phyloP scores from a whole-genome alignment of 495 filamentous ascomycete genomes.

The Cercophora newfieldiana region DNA sequence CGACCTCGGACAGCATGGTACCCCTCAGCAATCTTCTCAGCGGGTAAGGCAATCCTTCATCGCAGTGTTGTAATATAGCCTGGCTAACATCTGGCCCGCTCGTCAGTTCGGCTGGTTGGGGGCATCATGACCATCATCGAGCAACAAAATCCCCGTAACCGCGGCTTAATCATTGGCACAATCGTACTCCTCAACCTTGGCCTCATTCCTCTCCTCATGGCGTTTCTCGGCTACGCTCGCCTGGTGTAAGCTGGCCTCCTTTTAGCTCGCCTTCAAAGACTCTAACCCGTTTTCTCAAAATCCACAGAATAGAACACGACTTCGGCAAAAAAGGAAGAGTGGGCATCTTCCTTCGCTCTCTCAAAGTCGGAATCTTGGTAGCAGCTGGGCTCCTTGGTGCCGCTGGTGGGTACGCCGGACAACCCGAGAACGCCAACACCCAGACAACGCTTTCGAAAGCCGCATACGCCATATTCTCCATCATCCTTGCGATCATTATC shows the following conservation, averaged over 20 bases:
- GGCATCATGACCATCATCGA: slow-evolving; percentile 1
- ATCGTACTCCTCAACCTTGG: slow-evolving; percentile 8
- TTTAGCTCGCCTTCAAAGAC: too few relatives aligned
- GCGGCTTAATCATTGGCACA: neutral
- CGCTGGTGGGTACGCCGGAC: neutral
- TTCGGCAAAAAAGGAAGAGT: neutral
- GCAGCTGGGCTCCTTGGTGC: neutral
- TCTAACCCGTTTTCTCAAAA: neutral
- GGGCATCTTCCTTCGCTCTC: neutral
- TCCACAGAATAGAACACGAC: neutral
- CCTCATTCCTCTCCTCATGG: slow-evolving; percentile 3
- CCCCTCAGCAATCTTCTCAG: neutral
- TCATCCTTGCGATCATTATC: neutral
- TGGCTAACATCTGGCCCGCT: neutral
- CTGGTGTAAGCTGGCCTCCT: neutral
- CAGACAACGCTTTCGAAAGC: neutral
- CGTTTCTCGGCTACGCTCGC: neutral
- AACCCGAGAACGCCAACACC: neutral
- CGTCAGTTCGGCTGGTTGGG: neutral
- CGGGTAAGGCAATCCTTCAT: too few relatives aligned
- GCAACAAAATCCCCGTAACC: neutral
- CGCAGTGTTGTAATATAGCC: too few relatives aligned
- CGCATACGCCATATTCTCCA: neutral
- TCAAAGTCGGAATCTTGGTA: neutral
- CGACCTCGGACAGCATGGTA: slow-evolving; percentile 2